phyloP scores from a whole-genome alignment of 2,329 filamentous ascomycete species.

The Aureobasidium namibiae region DNA sequence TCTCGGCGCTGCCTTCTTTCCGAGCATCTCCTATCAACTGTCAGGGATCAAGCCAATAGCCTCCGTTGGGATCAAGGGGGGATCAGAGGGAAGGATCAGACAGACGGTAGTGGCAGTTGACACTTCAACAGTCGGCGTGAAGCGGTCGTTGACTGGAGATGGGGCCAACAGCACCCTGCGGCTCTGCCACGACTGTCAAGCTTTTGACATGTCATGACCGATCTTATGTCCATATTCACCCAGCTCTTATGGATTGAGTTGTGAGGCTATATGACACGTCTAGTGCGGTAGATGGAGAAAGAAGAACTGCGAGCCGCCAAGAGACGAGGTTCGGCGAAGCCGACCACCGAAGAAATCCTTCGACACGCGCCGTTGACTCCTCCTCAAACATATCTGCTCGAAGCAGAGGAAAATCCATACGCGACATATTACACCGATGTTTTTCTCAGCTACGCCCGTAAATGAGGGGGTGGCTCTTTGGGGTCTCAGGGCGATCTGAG shows the following conservation, averaged over 20 bases:
- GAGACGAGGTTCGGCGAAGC: neutral
- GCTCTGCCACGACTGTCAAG: neutral
- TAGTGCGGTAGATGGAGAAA: neutral
- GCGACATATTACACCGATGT: neutral
- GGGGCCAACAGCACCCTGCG: neutral
- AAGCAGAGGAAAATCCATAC: neutral
- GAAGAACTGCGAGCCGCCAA: neutral
- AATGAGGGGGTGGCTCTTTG: neutral
- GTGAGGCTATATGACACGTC: neutral
- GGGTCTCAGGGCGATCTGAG: neutral
- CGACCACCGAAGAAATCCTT: neutral
- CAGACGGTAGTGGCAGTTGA: constrained; percentile 3
- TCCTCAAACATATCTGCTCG: neutral
- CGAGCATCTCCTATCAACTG: constrained; percentile 2
- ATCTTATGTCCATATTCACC: too few species aligned
- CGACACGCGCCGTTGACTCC: neutral
- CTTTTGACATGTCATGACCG: neutral
- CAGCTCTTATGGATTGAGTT: accelerated
- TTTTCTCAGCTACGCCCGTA: neutral
- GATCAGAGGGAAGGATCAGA: neutral
- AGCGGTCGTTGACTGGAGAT: neutral
- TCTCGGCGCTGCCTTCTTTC: neutral
- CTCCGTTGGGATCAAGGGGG: neutral
- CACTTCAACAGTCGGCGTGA: neutral
- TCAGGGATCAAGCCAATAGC: neutral